Base-by-base conservation (phyloP, 2,329 filamentous ascomycete genomes). In the Fusarium begoniae region DNA sequence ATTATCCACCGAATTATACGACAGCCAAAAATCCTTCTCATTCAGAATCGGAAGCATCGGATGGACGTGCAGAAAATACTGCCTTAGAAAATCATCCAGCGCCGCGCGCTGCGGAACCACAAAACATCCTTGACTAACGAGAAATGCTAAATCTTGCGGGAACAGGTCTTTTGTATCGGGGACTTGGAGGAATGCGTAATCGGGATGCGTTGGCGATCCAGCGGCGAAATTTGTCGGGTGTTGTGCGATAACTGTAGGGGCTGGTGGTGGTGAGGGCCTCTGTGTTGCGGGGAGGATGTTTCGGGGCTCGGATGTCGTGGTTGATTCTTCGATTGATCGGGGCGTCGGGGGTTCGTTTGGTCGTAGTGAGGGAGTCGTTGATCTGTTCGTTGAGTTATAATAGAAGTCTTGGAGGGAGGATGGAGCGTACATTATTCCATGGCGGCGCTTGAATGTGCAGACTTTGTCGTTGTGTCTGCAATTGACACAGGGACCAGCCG, bases 31-130 rank as follows among this genome's bases (percentile, higher is more conserved):
- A 12, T 78, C 76, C 50, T 72, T 77, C 17, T 78, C 76, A 12
- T 78, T 76, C 7, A 80, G 14, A 0, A 80, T 54, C 2, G 79
- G 79, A 18, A 80, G 74, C 59, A 80, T 75, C 5, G 79, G 78
- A 45, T 80, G 79, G 0, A 80, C 76, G n/a, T 80, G 77, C 2
- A 73, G 45, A 20, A 80, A 80, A 59, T 80, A 80, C 26, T 78
- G 74, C 11, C 72, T 40, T n/a, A 80, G 43, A n/a, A 80, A 79
- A 41, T 80, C 77, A 40, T 79, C 75, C 14, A 80, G 70, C 13
- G 72, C 73, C 1, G 55, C 63, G 22, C 77, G 55, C 28, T 76
- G 72, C 0, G 78, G 78, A 0, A 80, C 76, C 1, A 78, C 53
- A 30, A 80, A 80, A 37, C 78, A 80, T 2, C 78, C 77, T 24